phyloP scores from a whole-genome alignment of 2,329 filamentous ascomycete species.

The Penicillium sp. region DNA sequence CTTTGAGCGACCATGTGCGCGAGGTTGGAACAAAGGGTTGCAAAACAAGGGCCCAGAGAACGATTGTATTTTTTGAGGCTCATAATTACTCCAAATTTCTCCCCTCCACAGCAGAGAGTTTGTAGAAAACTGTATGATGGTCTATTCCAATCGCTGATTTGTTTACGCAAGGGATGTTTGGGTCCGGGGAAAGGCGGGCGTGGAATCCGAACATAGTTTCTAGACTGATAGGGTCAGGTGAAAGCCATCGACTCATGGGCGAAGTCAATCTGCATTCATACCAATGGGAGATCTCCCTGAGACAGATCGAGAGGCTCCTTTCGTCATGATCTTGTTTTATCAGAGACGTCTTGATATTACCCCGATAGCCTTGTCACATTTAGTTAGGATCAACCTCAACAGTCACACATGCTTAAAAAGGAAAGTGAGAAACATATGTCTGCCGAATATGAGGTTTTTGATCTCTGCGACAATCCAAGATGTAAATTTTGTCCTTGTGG shows the following conservation, averaged over 20 bases:
- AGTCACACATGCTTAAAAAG: not conserved
- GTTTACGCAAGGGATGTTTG: constrained; percentile 24
- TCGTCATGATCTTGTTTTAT: not conserved
- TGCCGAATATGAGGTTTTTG: no score
- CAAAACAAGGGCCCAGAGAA: constrained; percentile 1
- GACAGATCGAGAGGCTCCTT: not conserved
- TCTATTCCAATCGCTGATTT: constrained; percentile 15
- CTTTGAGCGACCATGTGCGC: constrained; percentile 13
- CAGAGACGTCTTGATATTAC: not conserved
- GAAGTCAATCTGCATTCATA: constrained; percentile 21
- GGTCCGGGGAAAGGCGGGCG: constrained; percentile 17
- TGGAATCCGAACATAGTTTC: constrained; percentile 21
- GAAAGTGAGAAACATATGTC: not conserved
- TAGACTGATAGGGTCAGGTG: constrained; percentile 24
- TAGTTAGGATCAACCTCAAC: not conserved
- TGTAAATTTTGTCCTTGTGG: constrained; percentile 5
- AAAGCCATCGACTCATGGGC: constrained; percentile 10
- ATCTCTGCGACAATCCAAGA: not conserved
- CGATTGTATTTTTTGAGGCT: constrained; percentile 7
- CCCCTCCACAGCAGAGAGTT: not conserved
- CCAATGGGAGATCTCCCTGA: constrained; percentile 7
- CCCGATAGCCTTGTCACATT: not conserved
- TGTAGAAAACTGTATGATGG: not conserved
- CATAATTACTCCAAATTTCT: no score
- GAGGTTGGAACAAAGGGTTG: constrained; percentile 4